These are phyloP conservation scores for Blastocystis sp. DNA, from an alignment of 352 stramenopile genomes.

Conservation along the genomic window DNA sequence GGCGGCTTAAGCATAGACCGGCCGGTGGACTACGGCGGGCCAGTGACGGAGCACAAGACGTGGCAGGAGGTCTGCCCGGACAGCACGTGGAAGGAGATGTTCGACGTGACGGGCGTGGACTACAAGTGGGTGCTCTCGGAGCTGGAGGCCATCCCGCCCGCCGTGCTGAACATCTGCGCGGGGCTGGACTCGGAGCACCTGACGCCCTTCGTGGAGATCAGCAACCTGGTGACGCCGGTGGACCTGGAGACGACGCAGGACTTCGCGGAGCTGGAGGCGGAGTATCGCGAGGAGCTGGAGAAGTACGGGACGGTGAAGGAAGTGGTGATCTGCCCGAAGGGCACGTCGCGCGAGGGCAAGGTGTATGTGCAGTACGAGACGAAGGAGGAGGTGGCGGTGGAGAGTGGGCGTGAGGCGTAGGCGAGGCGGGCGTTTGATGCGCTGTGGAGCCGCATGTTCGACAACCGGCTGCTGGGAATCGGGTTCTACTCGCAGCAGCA, in stretches of 20 bases:
- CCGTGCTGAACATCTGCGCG: slow-evolving; percentile 38
- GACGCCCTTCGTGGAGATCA: slow-evolving; percentile 29
- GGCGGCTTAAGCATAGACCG: slow-evolving; percentile 8
- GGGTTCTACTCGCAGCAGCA: slow-evolving; percentile 34
- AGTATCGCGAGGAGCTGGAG: slow-evolving; percentile 15
- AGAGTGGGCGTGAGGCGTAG: background rate
- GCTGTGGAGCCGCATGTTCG: slow-evolving; percentile 57
- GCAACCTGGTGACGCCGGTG: slow-evolving; percentile 27
- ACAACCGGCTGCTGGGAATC: slow-evolving; percentile 47
- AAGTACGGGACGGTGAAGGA: slow-evolving; percentile 44
- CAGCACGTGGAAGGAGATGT: slow-evolving; percentile 57
- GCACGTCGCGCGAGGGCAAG: too few species aligned
- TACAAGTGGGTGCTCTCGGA: slow-evolving; percentile 33
- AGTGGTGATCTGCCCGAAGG: slow-evolving; percentile 9
- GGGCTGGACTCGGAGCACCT: slow-evolving; percentile 18
- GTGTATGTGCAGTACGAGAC: slow-evolving; percentile 38
- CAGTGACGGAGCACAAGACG: slow-evolving; percentile 8
- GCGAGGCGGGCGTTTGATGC: slow-evolving; percentile 28
- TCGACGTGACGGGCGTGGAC: slow-evolving; percentile 23
- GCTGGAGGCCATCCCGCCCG: slow-evolving; percentile 22
- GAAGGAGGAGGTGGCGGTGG: background rate
- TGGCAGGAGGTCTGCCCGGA: slow-evolving; percentile 61
- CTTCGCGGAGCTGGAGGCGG: slow-evolving; percentile 9
- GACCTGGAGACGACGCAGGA: slow-evolving; percentile 13
- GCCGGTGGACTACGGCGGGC: slow-evolving; percentile 47